These are phyloP conservation scores for Pythium sp. DNA, from an alignment of 352 stramenopile species.

Conservation along the genomic window DNA sequence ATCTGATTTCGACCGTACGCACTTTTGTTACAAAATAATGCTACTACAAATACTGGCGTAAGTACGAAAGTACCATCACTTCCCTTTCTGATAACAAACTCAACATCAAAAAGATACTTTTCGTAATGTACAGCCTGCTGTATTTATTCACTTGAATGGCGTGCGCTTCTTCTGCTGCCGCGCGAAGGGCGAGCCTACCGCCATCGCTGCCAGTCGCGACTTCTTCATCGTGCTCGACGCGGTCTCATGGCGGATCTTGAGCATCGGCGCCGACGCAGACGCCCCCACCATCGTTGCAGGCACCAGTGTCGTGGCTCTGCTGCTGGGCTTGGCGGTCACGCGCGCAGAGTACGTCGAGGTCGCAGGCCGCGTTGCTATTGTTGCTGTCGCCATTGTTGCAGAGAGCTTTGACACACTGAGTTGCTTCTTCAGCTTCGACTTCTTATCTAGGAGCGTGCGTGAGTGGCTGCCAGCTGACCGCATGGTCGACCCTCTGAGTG, in stretches of 20 bases:
- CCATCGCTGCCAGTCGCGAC: conserved; percentile 20
- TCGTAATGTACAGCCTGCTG: no score
- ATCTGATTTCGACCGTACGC: no score
- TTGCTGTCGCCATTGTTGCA: neutral
- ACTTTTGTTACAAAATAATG: no score
- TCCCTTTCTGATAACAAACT: no score
- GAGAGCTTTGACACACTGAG: neutral
- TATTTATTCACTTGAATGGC: conserved; percentile 23
- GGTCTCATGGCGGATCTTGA: conserved; percentile 53
- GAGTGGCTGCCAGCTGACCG: neutral
- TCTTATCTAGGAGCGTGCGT: conserved; percentile 11
- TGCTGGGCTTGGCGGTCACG: conserved; percentile 18
- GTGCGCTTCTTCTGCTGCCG: conserved; percentile 27
- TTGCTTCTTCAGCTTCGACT: conserved; percentile 7
- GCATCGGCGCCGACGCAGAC: conserved; percentile 16
- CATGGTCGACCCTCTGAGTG: neutral
- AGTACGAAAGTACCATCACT: no score
- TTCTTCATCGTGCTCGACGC: conserved; percentile 58
- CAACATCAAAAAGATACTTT: neutral
- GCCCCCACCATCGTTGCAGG: conserved; percentile 1
- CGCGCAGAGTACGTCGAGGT: conserved; percentile 10
- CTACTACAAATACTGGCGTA: no score
- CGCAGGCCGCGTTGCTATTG: no score
- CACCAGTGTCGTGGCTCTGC: conserved; percentile 14
- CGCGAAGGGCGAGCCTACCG: conserved; percentile 10